Evolutionary conservation across 345 rosid genomes (phyloP).

Genomic region (Camelina laxa): DNA sequence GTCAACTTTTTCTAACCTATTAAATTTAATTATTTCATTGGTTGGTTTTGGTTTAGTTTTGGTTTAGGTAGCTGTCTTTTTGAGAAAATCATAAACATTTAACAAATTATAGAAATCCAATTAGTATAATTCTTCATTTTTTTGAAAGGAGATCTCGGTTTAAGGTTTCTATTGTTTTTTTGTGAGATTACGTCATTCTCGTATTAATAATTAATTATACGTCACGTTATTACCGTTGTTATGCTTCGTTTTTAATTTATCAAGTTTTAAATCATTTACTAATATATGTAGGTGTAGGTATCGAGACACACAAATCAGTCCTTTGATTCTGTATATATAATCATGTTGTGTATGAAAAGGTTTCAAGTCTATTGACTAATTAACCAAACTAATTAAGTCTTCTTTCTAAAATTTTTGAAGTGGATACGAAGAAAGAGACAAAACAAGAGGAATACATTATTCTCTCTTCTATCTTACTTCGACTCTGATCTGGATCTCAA

Average conservation of each 20-base stretch:
- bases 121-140: too few species aligned
- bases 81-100: neutral
- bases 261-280: too few species aligned
- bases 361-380: neutral
- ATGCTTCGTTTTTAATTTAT: slow-evolving; percentile 3
- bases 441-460: slow-evolving; percentile 16
- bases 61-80: neutral
- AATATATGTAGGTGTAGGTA: neutral
- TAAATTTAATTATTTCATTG: neutral
- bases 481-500: slow-evolving; percentile 37
- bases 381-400: slow-evolving; percentile 12
- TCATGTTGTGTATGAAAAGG: slow-evolving; percentile 27
- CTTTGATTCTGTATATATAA: neutral
- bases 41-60: neutral
- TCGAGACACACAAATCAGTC: neutral
- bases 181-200: slow-evolving; percentile 10
- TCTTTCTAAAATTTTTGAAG: slow-evolving; percentile 15
- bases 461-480: slow-evolving; percentile 37
- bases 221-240: slow-evolving; percentile 13
- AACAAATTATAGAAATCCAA: neutral
- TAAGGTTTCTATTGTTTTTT: neutral
- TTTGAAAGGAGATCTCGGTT: neutral
- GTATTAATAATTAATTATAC: slow-evolving; percentile 2
- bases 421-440: slow-evolving; percentile 34
- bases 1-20: neutral